Percentiles rank a stretch among this genome's conserved stretches.
These are phyloP conservation scores for Elaeagnus macrophylla DNA, from an alignment of 306 rosid species.

Conservation along the genomic window DNA sequence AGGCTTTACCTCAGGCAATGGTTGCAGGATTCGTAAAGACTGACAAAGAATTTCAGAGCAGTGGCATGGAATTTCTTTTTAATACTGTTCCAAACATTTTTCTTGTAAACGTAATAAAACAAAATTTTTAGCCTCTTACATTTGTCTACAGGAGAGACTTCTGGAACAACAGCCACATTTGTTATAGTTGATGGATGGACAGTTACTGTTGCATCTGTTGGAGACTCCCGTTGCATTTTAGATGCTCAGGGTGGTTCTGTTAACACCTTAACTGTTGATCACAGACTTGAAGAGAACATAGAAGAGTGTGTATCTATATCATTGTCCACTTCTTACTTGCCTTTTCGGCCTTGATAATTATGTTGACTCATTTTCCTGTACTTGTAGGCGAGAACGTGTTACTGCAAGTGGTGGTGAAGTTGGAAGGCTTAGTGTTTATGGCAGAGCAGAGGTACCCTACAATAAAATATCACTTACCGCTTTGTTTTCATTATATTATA, in stretches of 20 bases:
- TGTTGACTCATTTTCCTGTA: conserved; percentile 11
- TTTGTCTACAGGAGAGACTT: conserved; percentile 70
- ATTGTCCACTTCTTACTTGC: conserved; percentile 6
- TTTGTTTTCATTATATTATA: not conserved
- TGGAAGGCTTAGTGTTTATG: conserved; percentile 88
- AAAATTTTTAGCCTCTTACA: conserved; percentile 14
- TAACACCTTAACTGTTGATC: conserved; percentile 81
- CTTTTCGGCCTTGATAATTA: conserved; percentile 7
- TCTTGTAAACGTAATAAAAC: not conserved
- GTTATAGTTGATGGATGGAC: conserved; percentile 97
- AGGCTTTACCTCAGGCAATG: conserved; percentile 86
- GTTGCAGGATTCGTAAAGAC: conserved; percentile 98
- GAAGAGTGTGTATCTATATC: conserved; percentile 57
- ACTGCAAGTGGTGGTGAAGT: conserved; percentile 97
- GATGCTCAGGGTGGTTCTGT: conserved; percentile 87
- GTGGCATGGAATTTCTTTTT: conserved; percentile 41
- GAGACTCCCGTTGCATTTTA: conserved; percentile 90
- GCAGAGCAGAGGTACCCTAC: conserved; percentile 74
- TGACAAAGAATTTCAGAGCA: conserved; percentile 86
- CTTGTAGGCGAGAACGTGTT: conserved; percentile 79
- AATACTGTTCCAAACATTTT: not conserved
- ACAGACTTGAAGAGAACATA: conserved; percentile 82
- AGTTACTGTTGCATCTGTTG: conserved; percentile 95
- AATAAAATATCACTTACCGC: not conserved
- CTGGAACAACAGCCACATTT: conserved; percentile 94